A percentile compares a stretch with the other conserved stretches of the same genome.
These are phyloP conservation scores for Pythium myriotylum DNA, from an alignment of 352 stramenopile genomes.

Conservation along the genomic window DNA sequence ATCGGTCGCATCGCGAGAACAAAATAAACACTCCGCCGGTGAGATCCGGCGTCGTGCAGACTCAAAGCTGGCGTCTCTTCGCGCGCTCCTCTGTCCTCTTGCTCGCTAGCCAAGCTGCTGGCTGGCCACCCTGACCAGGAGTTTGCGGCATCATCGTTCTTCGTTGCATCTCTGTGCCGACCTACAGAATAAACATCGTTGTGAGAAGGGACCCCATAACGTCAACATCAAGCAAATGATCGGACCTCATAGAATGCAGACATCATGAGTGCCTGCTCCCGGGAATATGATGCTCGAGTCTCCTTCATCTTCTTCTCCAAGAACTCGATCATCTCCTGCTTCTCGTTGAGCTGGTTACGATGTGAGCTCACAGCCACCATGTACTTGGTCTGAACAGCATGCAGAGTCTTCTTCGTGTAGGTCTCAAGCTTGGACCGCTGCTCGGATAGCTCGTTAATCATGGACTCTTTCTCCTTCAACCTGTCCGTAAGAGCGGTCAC, in stretches of 20 bases:
- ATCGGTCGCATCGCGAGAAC: not conserved
- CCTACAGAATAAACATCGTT: conserved; percentile 34
- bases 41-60: not conserved
- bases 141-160: conserved; percentile 87
- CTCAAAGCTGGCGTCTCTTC: conserved; percentile 74
- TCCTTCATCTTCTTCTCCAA: conserved; percentile 89
- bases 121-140: conserved; percentile 45
- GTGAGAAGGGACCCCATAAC: conserved; percentile 1
- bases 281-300: conserved; percentile 72
- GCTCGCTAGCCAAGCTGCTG: conserved; percentile 77
- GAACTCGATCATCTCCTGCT: conserved; percentile 82
- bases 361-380: conserved; percentile 89
- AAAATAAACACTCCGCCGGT: not conserved
- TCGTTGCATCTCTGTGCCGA: conserved; percentile 87
- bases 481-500: conserved; percentile 80
- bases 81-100: conserved; percentile 84
- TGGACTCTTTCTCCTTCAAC: conserved; percentile 88
- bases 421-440: conserved; percentile 88
- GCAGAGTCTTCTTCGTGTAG: conserved; percentile 91
- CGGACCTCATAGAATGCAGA: conserved; percentile 88
- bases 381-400: conserved; percentile 91
- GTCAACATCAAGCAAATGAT: not conserved
- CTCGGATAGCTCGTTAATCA: conserved; percentile 88
- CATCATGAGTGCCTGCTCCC: conserved; percentile 88
- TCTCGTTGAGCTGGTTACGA: conserved; percentile 88